Evolutionary conservation across 225 moss, liverwort and hornwort species (phyloP), one percentile per base, ranked within the genome.

Genomic region (Ulota crispa): DNA sequence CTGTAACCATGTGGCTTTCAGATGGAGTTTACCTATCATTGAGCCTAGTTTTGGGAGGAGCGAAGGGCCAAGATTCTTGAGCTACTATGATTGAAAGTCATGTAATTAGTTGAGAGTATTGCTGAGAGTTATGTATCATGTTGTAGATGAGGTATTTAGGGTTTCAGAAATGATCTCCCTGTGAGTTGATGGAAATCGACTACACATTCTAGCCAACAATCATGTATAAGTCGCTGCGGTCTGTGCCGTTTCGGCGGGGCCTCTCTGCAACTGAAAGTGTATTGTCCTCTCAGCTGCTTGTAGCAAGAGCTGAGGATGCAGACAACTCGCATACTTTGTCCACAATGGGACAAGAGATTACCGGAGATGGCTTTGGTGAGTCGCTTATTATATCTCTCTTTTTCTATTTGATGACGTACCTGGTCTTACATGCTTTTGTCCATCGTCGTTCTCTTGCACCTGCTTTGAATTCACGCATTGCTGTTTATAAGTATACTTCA

Each of bases 211-310:
- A 52, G 68, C 68, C 77, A 69, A 43, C 31, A 85, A 72, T 77
- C 28, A 88, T 88, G 88, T 80, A 80, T 28, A 88, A 73, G 68
- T 82, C 80, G 72, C 55, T 88, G 77, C 82, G 73, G 73, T 67
- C 55, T 80, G 66, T 50, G 83, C 50, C 85, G 56, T 80, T 83
- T 80, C 77, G 88, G 80, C 69, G 83, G 77, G 80, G 80, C 41
- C 54, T 85, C 41, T 68, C 70, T 42, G 77, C 73, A 45, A 73
- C 80, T 55, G 85, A 76, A 77, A 60, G 72, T 32, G 76, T 54
- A 42, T 50, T 82, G 32, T 79, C 77, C 62, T 80, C 79, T 66
- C 71, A 85, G 82, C 71, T 75, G 23, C 75, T 68, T 85, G 80
- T 63, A 72, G 20, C 45, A n/a, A 72, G 72, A 37, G 68, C 72